phyloP scores from a whole-genome alignment of 2,329 filamentous ascomycete genomes.

The Neobulgaria alba region DNA sequence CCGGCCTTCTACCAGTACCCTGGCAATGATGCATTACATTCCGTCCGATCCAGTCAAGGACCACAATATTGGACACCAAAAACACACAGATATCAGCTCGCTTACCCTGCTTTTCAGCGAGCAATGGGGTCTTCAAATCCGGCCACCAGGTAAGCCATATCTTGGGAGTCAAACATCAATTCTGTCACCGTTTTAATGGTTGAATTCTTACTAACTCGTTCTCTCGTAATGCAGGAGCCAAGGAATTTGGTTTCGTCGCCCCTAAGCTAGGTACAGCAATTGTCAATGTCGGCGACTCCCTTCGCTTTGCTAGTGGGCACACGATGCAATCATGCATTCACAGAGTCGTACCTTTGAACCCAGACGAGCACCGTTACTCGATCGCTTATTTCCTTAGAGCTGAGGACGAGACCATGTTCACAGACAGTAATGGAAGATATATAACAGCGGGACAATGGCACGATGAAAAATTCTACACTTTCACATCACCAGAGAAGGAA shows the following conservation, averaged over 20 bases:
- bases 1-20: slow-evolving; percentile 38
- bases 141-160: too few species aligned
- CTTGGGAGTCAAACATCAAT: not conserved
- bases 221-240: slow-evolving; percentile 20
- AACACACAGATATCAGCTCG: slow-evolving; percentile 49
- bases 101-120: slow-evolving; percentile 47
- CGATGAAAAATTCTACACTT: slow-evolving; percentile 45
- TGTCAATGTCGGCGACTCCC: slow-evolving; percentile 50
- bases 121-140: slow-evolving; percentile 49
- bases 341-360: slow-evolving; percentile 45
- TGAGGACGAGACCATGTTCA: slow-evolving; percentile 47
- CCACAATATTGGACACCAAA: slow-evolving; percentile 43
- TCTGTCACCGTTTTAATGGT: not conserved
- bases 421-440: slow-evolving; percentile 40
- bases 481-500: slow-evolving; percentile 30
- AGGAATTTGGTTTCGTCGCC: slow-evolving; percentile 44
- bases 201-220: not conserved
- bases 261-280: slow-evolving; percentile 44
- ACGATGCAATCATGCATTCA: slow-evolving; percentile 51
- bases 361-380: slow-evolving; percentile 45
- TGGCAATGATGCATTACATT: slow-evolving; percentile 49
- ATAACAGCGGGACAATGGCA: slow-evolving; percentile 47
- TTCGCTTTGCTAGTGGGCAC: too few species aligned
- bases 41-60: slow-evolving; percentile 35
- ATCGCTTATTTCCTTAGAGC: slow-evolving; percentile 51